phyloP scores from a whole-genome alignment of 148 eudicot genomes.

The Rhododendron ovatum region DNA sequence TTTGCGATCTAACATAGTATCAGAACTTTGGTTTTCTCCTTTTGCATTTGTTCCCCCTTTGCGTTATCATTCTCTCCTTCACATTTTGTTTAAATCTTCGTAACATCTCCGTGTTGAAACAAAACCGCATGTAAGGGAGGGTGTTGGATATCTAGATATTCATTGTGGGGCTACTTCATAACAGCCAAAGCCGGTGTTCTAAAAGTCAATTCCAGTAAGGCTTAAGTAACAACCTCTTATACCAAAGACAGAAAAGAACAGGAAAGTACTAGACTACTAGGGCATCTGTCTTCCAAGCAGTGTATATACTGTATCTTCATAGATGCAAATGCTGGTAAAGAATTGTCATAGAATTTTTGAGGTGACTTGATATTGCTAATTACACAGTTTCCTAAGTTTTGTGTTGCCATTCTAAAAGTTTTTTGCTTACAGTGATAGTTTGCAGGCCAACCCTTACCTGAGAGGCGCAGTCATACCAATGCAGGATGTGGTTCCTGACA shows the following conservation, averaged over 20 bases:
- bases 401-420: conserved; percentile 8
- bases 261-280: background rate
- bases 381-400: background rate
- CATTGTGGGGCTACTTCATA: background rate
- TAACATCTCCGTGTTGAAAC: background rate
- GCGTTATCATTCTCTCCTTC: background rate
- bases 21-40: background rate
- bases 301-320: background rate
- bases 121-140: background rate
- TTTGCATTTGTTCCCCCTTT: background rate
- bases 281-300: background rate
- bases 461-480: conserved; percentile 35
- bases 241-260: background rate
- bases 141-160: background rate
- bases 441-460: conserved; percentile 38
- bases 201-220: background rate
- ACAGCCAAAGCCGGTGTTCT: background rate
- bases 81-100: background rate
- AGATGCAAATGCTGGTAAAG: background rate
- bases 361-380: background rate
- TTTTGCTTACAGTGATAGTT: conserved; percentile 16
- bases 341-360: background rate
- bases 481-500: conserved; percentile 27
- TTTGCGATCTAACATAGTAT: background rate
- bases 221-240: background rate